Percentiles rank a stretch among this genome's conserved stretches.
Evolutionary conservation across 2,329 filamentous ascomycete species (phyloP).

Genomic region (Penicillium sumatraense): DNA sequence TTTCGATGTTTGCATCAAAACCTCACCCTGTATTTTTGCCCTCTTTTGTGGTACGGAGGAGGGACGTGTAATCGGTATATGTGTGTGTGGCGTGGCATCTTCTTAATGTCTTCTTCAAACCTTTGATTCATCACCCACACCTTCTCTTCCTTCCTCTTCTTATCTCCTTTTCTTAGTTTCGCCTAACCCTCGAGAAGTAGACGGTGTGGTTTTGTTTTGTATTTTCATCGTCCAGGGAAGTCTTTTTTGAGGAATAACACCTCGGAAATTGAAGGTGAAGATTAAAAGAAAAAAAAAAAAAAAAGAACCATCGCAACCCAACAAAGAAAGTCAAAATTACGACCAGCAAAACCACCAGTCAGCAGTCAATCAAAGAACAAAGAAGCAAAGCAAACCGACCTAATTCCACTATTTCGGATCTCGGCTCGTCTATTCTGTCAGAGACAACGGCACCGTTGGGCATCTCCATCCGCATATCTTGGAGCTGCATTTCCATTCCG

Average conservation of each 20-base stretch:
- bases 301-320: background rate
- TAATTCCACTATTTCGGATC: background rate
- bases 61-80: slow-evolving; percentile 19
- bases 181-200: background rate
- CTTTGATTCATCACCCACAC: slow-evolving; percentile 8
- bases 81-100: slow-evolving; percentile 20
- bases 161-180: background rate
- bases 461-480: slow-evolving; percentile 24
- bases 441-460: slow-evolving; percentile 19
- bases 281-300: background rate
- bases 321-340: background rate
- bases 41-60: slow-evolving; percentile 16
- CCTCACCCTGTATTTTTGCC: slow-evolving; percentile 13
- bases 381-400: background rate
- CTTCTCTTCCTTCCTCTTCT: slow-evolving; percentile 1
- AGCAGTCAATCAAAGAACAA: background rate
- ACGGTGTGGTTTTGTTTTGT: background rate
- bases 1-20: slow-evolving; percentile 17
- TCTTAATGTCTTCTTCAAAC: slow-evolving; percentile 14
- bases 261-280: background rate
- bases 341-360: slow-evolving; percentile 4
- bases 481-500: slow-evolving; percentile 5
- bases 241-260: background rate
- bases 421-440: background rate
- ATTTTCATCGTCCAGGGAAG: background rate